Conservation (phyloP, 352 stramenopile species). For the Phytopythium delawarense region DNA sequence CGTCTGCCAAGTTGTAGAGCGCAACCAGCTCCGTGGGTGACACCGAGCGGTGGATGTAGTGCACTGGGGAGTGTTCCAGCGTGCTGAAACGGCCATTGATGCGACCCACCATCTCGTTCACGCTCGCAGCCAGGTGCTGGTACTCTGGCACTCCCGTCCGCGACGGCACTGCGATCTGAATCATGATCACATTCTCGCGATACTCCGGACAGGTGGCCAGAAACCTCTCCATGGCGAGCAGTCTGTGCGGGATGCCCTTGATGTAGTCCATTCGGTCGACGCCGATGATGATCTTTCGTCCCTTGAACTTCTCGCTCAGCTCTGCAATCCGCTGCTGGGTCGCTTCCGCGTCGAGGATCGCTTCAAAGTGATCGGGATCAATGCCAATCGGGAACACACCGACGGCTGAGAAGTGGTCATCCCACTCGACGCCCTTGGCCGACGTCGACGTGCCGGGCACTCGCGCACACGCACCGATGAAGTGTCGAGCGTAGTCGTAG, state of each 20-base stretch:
- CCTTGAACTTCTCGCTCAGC: slow-evolving; percentile 54
- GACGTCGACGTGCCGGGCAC: slow-evolving; percentile 71
- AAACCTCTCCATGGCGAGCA: slow-evolving; percentile 86
- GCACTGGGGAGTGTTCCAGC: slow-evolving; percentile 80
- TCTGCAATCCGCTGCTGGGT: slow-evolving; percentile 61
- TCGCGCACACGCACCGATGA: slow-evolving; percentile 69
- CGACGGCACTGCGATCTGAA: slow-evolving; percentile 93
- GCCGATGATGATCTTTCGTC: slow-evolving; percentile 80
- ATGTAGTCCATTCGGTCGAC: slow-evolving; percentile 87
- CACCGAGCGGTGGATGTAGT: slow-evolving; percentile 86
- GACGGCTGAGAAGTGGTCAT: slow-evolving; percentile 77
- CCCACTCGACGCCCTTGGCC: slow-evolving; percentile 75
- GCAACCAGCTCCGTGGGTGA: slow-evolving; percentile 81
- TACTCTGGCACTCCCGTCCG: slow-evolving; percentile 83
- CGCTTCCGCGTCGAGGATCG: slow-evolving; percentile 39
- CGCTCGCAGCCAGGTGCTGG: slow-evolving; percentile 68
- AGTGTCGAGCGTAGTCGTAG: slow-evolving; percentile 86
- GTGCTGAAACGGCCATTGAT: slow-evolving; percentile 88
- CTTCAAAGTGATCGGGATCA: slow-evolving; percentile 80
- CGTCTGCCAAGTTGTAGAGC: slow-evolving; percentile 88
- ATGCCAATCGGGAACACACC: slow-evolving; percentile 87
- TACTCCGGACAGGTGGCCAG: slow-evolving; percentile 81
- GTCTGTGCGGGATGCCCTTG: slow-evolving; percentile 86
- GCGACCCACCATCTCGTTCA: slow-evolving; percentile 86
- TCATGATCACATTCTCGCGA: slow-evolving; percentile 89